These are phyloP conservation scores for Globisporangium camurandrum DNA, from an alignment of 352 stramenopile genomes.

Conservation along the genomic window DNA sequence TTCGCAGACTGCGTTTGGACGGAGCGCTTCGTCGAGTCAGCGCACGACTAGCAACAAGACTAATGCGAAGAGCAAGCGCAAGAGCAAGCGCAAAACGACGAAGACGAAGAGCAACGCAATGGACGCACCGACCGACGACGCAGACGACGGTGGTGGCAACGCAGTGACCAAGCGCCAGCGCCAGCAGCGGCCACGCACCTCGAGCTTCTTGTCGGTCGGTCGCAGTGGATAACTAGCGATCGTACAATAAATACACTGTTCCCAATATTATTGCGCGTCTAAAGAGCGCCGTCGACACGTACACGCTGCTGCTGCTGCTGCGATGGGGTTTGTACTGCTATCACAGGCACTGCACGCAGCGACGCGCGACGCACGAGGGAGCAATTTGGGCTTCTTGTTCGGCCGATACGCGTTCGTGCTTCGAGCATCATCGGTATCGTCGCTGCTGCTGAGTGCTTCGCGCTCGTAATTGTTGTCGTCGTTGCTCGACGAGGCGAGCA, in stretches of 20 bases:
- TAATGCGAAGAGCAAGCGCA: conserved; percentile 9
- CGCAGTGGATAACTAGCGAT: too few species aligned
- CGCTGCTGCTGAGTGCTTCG: conserved; percentile 43
- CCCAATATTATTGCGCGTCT: not conserved
- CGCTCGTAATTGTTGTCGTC: conserved; percentile 70
- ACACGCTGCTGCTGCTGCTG: not conserved
- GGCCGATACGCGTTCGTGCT: conserved; percentile 11
- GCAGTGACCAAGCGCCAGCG: not conserved
- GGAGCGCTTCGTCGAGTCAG: too few species aligned
- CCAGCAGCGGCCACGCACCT: not conserved
- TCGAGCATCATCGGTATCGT: conserved; percentile 6
- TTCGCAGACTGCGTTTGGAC: conserved; percentile 48
- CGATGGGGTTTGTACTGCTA: conserved; percentile 5
- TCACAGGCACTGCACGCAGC: conserved; percentile 35
- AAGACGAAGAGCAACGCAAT: not conserved
- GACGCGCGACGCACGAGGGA: too few species aligned
- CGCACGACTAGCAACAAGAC: conserved; percentile 21
- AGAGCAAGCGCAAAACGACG: conserved; percentile 7
- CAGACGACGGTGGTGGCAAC: too few species aligned
- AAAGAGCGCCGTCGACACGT: too few species aligned
- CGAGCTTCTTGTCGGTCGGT: conserved; percentile 8
- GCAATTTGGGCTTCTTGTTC: conserved; percentile 43
- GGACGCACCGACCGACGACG: not conserved
- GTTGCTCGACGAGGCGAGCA: conserved; percentile 16
- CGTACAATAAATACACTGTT: not conserved